phyloP scores from a whole-genome alignment of 1,284 basidiomycete species.

The Erythrobasidium hasegawianum region DNA sequence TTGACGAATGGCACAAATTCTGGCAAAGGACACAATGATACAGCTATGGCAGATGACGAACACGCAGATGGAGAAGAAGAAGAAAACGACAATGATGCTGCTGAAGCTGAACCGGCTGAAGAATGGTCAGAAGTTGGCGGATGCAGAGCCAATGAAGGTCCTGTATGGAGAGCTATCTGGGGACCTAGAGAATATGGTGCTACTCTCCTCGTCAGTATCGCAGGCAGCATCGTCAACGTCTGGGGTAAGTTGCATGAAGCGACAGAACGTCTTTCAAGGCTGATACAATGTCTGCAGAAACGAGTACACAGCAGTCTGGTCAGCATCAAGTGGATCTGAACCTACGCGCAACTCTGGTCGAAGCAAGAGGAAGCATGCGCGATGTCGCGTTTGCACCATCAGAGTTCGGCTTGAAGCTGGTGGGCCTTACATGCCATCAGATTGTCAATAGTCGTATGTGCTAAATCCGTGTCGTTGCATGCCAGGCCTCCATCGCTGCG shows the following conservation, averaged over 20 bases:
- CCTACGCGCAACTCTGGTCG: conserved; percentile 68
- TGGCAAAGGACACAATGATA: conserved; percentile 17
- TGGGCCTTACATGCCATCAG: too few species aligned
- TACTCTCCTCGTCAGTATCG: conserved; percentile 47
- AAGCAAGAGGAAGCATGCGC: conserved; percentile 77
- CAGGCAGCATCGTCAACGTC: conserved; percentile 43
- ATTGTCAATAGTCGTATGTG: background rate
- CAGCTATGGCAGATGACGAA: conserved; percentile 9
- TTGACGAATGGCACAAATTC: background rate
- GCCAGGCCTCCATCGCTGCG: conserved; percentile 79
- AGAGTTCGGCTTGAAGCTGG: conserved; percentile 78
- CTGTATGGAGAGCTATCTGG: conserved; percentile 33
- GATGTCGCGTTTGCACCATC: conserved; percentile 79
- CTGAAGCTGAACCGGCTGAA: background rate
- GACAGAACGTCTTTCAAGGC: too few species aligned
- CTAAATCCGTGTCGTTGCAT: too few species aligned
- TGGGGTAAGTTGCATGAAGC: too few species aligned
- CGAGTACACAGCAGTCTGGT: conserved; percentile 8
- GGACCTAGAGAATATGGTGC: conserved; percentile 42
- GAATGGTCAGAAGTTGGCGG: conserved; percentile 30
- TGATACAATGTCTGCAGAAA: too few species aligned
- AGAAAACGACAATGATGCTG: conserved; percentile 4
- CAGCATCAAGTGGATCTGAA: conserved; percentile 52
- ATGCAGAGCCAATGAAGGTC: conserved; percentile 33
- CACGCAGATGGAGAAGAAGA: conserved; percentile 25